Evolutionary conservation across 176 grass and related monocot species (phyloP), one percentile per base, ranked within the genome.

Genomic region (Phoenix roebelenii): DNA sequence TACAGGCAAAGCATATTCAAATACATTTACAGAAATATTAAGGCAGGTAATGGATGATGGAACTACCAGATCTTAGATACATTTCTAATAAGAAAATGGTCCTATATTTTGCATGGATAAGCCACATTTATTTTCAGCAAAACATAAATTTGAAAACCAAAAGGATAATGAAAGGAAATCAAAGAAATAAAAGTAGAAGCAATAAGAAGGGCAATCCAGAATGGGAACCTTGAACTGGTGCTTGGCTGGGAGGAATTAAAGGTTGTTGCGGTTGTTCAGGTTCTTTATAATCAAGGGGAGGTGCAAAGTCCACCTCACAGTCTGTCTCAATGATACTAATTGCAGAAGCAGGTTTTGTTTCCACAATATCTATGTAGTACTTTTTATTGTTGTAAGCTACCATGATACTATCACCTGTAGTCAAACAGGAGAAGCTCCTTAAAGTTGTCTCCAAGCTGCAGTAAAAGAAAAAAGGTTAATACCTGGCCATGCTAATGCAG

Each of bases 231-330:
- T 90, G 71, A 63, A 61, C 60, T 49, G 61, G 48, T 49, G 69
- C 48, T 23, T 88, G 82, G 68, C 24, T 61, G 59, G 72, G 6
- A 61, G 81, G 68, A 65, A 76, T 56, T 35, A 65, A 29, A 55
- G 49, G 50, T 30, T 64, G 72, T 22, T 73, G 74, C 15, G 9
- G 61, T 49, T 71, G 85, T 77, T 85, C 77, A 60, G 84, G 84
- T 63, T 78, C 87, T 75, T 82, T 85, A 20, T 88, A 91, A 66
- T 97, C 87, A 17, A 97, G 92, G 18, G 92, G 87, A 71, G 83
- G 87, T 70, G 87, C 87, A 75, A 97, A 97, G 51, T 97, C 92
- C 39, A 88, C 92, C 60, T 97, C 92, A 63, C 87, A 97, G 67
- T 97, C 92, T 15, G 81, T 97, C 65, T 91, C 92, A 23, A 91